These are phyloP conservation scores for Calonectria hongkongensis DNA, from an alignment of 2,329 filamentous ascomycete species.

Conservation along the genomic window DNA sequence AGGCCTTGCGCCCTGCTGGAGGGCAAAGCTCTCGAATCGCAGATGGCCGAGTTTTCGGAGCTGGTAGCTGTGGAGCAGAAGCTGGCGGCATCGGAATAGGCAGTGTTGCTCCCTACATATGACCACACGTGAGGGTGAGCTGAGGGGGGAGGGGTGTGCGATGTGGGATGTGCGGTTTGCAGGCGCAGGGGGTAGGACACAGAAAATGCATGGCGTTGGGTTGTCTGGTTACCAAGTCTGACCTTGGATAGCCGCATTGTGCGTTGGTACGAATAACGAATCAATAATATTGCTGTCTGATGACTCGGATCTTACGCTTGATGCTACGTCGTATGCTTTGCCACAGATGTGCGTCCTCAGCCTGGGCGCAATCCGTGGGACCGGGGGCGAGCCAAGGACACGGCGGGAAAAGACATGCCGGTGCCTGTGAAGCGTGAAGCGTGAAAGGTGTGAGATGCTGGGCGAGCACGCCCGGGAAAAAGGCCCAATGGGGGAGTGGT, in stretches of 20 bases:
- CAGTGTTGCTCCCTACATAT: conserved; percentile 6
- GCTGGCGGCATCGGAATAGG: conserved; percentile 56
- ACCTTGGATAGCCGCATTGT: conserved; percentile 1
- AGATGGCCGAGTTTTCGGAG: conserved; percentile 51
- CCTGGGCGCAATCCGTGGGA: neutral
- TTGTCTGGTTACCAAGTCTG: conserved; percentile 1
- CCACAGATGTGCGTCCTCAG: conserved; percentile 11
- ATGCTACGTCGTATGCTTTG: conserved; percentile 18
- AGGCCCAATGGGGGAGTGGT: too few relatives aligned
- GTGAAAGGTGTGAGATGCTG: neutral
- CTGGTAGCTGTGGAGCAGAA: conserved; percentile 48
- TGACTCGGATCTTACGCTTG: conserved; percentile 10
- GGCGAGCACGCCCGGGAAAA: neutral
- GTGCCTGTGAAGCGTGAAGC: too few relatives aligned
- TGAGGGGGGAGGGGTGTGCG: too few relatives aligned
- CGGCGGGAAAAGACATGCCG: too few relatives aligned
- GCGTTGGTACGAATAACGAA: conserved; percentile 11
- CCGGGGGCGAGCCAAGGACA: neutral
- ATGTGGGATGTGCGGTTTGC: conserved; percentile 9
- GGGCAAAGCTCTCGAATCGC: conserved; percentile 48
- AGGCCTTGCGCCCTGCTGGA: conserved; percentile 45
- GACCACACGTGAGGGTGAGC: neutral
- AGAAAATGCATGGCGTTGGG: conserved; percentile 8
- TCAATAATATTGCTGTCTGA: conserved; percentile 10
- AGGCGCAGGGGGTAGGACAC: neutral